Percentiles rank a stretch among this genome's conserved stretches.
Conservation (phyloP, 306 rosid genomes). For the Neltuma alba region DNA sequence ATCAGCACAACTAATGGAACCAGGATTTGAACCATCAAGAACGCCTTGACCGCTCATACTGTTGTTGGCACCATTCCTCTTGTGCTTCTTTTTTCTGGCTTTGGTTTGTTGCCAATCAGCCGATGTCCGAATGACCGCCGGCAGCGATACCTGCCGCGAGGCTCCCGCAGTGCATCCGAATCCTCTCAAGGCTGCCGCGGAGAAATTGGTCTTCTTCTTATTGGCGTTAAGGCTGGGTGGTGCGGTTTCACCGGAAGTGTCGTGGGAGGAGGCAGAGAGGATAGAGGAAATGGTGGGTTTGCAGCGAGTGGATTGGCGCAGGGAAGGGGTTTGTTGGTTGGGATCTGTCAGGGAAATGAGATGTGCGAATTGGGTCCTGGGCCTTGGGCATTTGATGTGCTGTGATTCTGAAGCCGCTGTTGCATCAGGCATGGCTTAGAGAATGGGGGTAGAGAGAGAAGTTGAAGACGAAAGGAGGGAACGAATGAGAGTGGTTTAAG, state of each 20-base stretch:
- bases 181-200: slow-evolving; percentile 72
- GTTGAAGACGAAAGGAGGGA: too few species aligned
- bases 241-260: slow-evolving; percentile 44
- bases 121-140: slow-evolving; percentile 80
- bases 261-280: slow-evolving; percentile 65
- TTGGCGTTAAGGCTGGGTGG: slow-evolving; percentile 20
- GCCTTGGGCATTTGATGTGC: slow-evolving; percentile 66
- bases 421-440: slow-evolving; percentile 50
- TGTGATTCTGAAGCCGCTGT: slow-evolving; percentile 44
- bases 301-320: slow-evolving; percentile 69
- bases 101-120: slow-evolving; percentile 87
- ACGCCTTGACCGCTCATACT: slow-evolving; percentile 34
- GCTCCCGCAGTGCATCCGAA: slow-evolving; percentile 81
- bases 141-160: slow-evolving; percentile 86
- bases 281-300: slow-evolving; percentile 87
- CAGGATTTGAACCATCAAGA: slow-evolving; percentile 49
- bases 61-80: slow-evolving; percentile 31
- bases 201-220: slow-evolving; percentile 72
- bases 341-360: slow-evolving; percentile 74
- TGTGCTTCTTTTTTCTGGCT: slow-evolving; percentile 65
- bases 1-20: slow-evolving; percentile 57
- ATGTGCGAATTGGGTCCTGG: slow-evolving; percentile 61
- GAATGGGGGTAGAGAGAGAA: background rate
- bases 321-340: slow-evolving; percentile 56
- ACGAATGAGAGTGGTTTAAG: background rate